These are phyloP conservation scores for Cladophialophora chaetospira DNA, from an alignment of 2,329 filamentous ascomycete species.

Conservation along the genomic window DNA sequence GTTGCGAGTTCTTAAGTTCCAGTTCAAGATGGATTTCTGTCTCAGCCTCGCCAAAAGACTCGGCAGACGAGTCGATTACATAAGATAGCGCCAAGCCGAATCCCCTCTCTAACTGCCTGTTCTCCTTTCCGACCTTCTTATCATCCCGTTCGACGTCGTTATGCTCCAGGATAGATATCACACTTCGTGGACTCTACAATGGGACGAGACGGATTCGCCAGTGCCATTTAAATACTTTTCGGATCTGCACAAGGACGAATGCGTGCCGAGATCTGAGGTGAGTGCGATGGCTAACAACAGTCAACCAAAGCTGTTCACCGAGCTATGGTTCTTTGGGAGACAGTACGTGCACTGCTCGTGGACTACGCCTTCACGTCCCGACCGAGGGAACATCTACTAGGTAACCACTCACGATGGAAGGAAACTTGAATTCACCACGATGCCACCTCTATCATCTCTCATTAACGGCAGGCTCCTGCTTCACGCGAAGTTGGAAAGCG, in stretches of 20 bases:
- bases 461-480: neutral
- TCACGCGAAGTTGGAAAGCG: neutral
- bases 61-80: neutral
- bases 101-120: neutral
- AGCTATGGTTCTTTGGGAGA: neutral
- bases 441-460: neutral
- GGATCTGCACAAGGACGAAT: no score
- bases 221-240: no score
- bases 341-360: neutral
- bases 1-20: no score
- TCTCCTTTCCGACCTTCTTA: neutral
- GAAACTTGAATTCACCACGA: neutral
- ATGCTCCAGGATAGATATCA: no score
- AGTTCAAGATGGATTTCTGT: no score
- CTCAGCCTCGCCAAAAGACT: neutral
- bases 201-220: no score
- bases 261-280: no score
- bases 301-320: neutral
- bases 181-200: no score
- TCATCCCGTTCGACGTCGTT: no score
- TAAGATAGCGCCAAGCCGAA: slow-evolving; percentile 16
- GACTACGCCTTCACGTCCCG: no score
- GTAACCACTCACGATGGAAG: neutral
- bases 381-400: neutral
- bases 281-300: neutral